Evolutionary conservation across 2,329 filamentous ascomycete species (phyloP).

Genomic region (Penicillium crustosum): DNA sequence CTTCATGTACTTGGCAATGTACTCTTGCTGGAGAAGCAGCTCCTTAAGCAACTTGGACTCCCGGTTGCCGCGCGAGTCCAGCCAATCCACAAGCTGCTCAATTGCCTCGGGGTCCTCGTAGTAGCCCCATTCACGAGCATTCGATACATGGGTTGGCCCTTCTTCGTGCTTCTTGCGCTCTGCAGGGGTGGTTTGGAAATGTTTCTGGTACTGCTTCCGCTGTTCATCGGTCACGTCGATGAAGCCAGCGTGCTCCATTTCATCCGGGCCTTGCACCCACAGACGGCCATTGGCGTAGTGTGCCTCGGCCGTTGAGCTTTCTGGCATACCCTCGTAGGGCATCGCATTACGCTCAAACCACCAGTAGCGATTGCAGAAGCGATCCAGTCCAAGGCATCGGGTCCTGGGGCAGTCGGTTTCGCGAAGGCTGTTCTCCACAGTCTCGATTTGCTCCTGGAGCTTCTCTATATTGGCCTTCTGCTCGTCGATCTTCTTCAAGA

Average conservation of each 20-base stretch:
- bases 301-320: slow-evolving; percentile 81
- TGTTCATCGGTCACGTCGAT: slow-evolving; percentile 73
- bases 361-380: slow-evolving; percentile 98
- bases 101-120: slow-evolving; percentile 78
- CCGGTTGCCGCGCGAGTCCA: slow-evolving; percentile 81
- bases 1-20: slow-evolving; percentile 77
- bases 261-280: slow-evolving; percentile 94
- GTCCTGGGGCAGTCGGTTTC: slow-evolving; percentile 93
- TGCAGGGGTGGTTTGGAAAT: slow-evolving; percentile 77
- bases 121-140: slow-evolving; percentile 85
- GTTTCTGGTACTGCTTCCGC: slow-evolving; percentile 71
- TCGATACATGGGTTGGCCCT: slow-evolving; percentile 73
- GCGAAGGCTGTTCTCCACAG: slow-evolving; percentile 86
- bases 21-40: slow-evolving; percentile 70
- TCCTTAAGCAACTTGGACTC: slow-evolving; percentile 89
- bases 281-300: slow-evolving; percentile 91
- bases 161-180: slow-evolving; percentile 87
- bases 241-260: slow-evolving; percentile 81
- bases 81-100: slow-evolving; percentile 78
- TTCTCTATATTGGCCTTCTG: slow-evolving; percentile 76
- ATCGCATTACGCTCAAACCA: slow-evolving; percentile 99
- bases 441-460: slow-evolving; percentile 80
- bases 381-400: slow-evolving; percentile 84
- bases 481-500: slow-evolving; percentile 85
- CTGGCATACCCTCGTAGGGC: slow-evolving; percentile 86